A percentile compares a stretch with the other conserved stretches of the same genome.
Conservation (phyloP, 345 rosid species). For the Crucihimalaya himalaica region DNA sequence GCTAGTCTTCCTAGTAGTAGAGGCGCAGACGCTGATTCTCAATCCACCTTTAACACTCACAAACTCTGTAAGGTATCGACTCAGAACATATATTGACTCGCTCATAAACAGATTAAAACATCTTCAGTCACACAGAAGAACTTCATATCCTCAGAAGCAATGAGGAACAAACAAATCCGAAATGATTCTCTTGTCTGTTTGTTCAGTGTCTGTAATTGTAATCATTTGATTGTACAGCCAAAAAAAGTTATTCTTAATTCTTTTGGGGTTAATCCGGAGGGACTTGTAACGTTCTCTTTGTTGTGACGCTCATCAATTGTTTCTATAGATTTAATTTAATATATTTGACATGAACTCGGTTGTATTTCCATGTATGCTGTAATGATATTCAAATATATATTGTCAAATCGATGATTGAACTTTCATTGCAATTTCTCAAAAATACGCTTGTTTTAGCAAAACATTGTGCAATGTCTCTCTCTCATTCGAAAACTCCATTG, state of each 20-base stretch:
- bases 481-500: not conserved
- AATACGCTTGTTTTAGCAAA: not conserved
- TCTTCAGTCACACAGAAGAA: slow-evolving; percentile 60
- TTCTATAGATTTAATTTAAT: slow-evolving; percentile 16
- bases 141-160: slow-evolving; percentile 46
- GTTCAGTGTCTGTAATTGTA: slow-evolving; percentile 21
- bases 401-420: not conserved
- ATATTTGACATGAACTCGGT: not conserved
- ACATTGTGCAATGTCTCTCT: not conserved
- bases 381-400: not conserved
- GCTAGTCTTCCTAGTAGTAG: slow-evolving; percentile 74
- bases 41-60: slow-evolving; percentile 95
- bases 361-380: not conserved
- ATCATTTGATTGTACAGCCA: slow-evolving; percentile 62
- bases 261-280: slow-evolving; percentile 41
- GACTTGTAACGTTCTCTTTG: slow-evolving; percentile 28
- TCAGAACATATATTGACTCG: slow-evolving; percentile 64
- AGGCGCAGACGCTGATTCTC: slow-evolving; percentile 81
- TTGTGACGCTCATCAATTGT: slow-evolving; percentile 33
- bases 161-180: slow-evolving; percentile 18
- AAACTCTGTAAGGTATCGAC: slow-evolving; percentile 69
- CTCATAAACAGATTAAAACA: slow-evolving; percentile 66
- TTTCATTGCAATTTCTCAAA: not conserved
- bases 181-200: slow-evolving; percentile 2
- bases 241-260: slow-evolving; percentile 48